Evolutionary conservation across 129 eudicot genomes (phyloP).

Genomic region (Flaveria brownii): DNA sequence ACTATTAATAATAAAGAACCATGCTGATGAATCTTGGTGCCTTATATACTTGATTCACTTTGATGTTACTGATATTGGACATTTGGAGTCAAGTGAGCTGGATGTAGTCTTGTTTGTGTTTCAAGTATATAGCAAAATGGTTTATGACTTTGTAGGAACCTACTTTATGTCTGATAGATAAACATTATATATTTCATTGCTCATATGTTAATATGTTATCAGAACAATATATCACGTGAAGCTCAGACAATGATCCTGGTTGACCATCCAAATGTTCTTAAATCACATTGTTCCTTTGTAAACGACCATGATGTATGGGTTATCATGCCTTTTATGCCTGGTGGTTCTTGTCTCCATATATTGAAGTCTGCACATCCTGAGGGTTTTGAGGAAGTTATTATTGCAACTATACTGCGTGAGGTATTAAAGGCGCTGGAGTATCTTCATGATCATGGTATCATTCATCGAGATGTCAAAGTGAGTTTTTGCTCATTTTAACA

Average conservation of each 20-base stretch:
- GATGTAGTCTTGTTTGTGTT: slow-evolving; percentile 12
- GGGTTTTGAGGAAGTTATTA: slow-evolving; percentile 87
- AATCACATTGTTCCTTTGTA: slow-evolving; percentile 93
- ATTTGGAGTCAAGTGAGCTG: neutral
- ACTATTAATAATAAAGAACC: neutral
- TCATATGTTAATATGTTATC: slow-evolving; percentile 24
- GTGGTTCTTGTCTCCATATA: slow-evolving; percentile 94
- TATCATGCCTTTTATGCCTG: slow-evolving; percentile 90
- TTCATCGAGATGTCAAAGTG: slow-evolving; percentile 96
- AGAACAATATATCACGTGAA: slow-evolving; percentile 89
- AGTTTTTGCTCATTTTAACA: slow-evolving; percentile 25
- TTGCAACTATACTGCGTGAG: slow-evolving; percentile 88
- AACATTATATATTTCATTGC: slow-evolving; percentile 11
- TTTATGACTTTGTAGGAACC: neutral
- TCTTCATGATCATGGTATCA: slow-evolving; percentile 91
- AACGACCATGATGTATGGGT: slow-evolving; percentile 87
- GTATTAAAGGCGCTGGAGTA: slow-evolving; percentile 80
- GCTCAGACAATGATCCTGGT: slow-evolving; percentile 92
- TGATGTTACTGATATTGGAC: neutral
- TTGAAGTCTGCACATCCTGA: slow-evolving; percentile 78
- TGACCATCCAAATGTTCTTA: slow-evolving; percentile 85
- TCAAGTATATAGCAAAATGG: neutral
- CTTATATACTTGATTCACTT: neutral
- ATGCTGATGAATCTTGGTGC: neutral
- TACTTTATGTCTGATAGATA: slow-evolving; percentile 18